Base-by-base conservation (phyloP, 2,329 filamentous ascomycete species). In the Diplodia mutila region DNA sequence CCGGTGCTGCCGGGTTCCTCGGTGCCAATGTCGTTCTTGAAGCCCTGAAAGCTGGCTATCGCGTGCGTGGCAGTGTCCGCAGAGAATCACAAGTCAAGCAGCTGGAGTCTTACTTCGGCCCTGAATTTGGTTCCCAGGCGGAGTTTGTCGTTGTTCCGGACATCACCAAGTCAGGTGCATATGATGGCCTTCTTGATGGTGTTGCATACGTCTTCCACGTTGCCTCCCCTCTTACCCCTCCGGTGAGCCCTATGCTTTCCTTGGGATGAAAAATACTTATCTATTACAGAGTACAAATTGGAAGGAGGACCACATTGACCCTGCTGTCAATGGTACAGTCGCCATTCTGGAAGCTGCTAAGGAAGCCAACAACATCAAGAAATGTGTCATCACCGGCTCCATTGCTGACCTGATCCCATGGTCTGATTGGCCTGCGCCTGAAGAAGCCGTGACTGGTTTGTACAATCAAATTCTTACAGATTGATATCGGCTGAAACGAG, bases 181-280 rank as follows among this genome's bases (percentile, higher is more conserved):
- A 72, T 52, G 53, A 70, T 32, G 57, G 64, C 8, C 65, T 70
- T 0, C 68, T 77, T 11, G 25, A 73, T 3, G 71, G 67, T 39
- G 74, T 75, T 12, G 67, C 72, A 8, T 71, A 73, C 57, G 68
- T 76, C 59, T 71, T 76, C 46, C 75, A 77, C 39, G 48, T 77
- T 1, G 76, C 76, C 21, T 74, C 75, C 4, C 74, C 76, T n/a
- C 67, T 76, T 61, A 70, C 71, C 4, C 69, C 68, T 5, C 18
- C 48, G 23, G 61, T 53, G 18, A 37, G 61, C 42, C 11, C 2
- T 9, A 11, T 23, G 3, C 9, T 29, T 16, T 18, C 23, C 2
- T 46, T 5, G 14, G 25, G 9, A 4, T 25, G 39, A 16, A 27
- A 7, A 39, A 25, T 39, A 46, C 25, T 67, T 59, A 55, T 14